These are phyloP conservation scores for Gillenia trifoliata DNA, from an alignment of 306 rosid genomes.

Conservation along the genomic window DNA sequence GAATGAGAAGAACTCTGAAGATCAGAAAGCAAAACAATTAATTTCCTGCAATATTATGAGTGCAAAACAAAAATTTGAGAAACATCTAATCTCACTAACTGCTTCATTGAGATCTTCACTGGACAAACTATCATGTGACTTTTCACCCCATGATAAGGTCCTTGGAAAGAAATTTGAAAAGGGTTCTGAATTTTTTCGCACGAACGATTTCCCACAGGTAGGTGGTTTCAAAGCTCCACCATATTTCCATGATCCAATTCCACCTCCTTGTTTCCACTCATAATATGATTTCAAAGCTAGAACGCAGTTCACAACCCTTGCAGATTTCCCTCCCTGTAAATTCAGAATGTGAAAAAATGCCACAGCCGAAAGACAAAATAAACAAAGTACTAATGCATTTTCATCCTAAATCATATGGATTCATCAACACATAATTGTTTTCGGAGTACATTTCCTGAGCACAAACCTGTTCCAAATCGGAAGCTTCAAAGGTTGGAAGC, in stretches of 20 bases:
- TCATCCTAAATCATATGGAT: neutral
- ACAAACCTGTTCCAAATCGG: constrained; percentile 79
- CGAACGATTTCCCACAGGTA: constrained; percentile 31
- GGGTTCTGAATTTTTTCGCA: constrained; percentile 67
- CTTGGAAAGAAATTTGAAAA: constrained; percentile 38
- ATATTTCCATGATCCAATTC: constrained; percentile 57
- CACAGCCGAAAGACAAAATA: neutral
- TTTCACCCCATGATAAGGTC: constrained; percentile 43
- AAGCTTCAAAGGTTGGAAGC: constrained; percentile 80
- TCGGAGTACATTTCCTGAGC: neutral
- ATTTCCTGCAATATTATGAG: neutral
- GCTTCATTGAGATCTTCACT: constrained; percentile 48
- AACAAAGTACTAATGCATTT: neutral
- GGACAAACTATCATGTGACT: constrained; percentile 35
- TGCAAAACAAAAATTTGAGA: neutral
- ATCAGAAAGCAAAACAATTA: constrained; percentile 18
- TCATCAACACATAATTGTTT: neutral
- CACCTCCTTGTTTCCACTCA: constrained; percentile 66
- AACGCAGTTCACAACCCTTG: constrained; percentile 74
- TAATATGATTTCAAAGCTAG: constrained; percentile 68
- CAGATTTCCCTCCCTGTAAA: constrained; percentile 79
- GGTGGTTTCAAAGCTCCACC: constrained; percentile 50
- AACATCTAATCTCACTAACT: constrained; percentile 45
- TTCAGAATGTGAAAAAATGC: constrained; percentile 3
- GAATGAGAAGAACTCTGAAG: constrained; percentile 56